A percentile compares a stretch with the other conserved stretches of the same genome.
Conservation (phyloP, 192 early-diverging fungal species). For the Chytriomyces sp. region DNA sequence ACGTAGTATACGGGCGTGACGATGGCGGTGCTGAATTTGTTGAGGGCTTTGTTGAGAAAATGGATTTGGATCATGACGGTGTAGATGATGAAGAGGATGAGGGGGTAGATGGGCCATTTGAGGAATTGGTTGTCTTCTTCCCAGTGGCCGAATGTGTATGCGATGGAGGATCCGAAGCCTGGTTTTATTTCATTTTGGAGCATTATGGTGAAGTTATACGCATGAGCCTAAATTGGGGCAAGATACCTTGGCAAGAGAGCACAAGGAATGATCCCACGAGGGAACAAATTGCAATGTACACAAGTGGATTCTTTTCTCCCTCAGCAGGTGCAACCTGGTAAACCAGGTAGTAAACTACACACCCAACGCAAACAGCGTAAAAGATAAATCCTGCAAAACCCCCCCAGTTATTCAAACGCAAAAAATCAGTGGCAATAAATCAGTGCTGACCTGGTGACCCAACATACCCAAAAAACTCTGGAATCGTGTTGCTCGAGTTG, state of each 20-base stretch:
- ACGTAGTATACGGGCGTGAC: slow-evolving; percentile 76
- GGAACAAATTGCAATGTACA: slow-evolving; percentile 57
- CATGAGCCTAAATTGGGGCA: neutral
- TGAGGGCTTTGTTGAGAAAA: slow-evolving; percentile 70
- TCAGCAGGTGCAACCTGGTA: slow-evolving; percentile 62
- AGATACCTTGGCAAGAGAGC: slow-evolving; percentile 57
- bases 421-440: neutral
- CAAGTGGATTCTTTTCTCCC: slow-evolving; percentile 61
- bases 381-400: slow-evolving; percentile 50
- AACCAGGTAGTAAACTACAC: slow-evolving; percentile 42
- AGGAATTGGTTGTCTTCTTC: slow-evolving; percentile 61
- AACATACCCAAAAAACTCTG: slow-evolving; percentile 56
- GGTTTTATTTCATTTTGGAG: neutral
- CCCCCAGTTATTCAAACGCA: neutral
- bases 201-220: neutral
- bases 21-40: slow-evolving; percentile 69
- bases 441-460: slow-evolving; percentile 45
- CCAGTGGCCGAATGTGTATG: slow-evolving; percentile 55
- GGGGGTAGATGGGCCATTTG: slow-evolving; percentile 66
- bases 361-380: slow-evolving; percentile 56
- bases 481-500: slow-evolving; percentile 41
- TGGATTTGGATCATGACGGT: slow-evolving; percentile 61
- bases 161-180: slow-evolving; percentile 65
- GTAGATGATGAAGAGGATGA: slow-evolving; percentile 56
- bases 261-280: slow-evolving; percentile 68